Conservation (phyloP, 2,329 filamentous ascomycete genomes). For the Tolypocladium tundrense region DNA sequence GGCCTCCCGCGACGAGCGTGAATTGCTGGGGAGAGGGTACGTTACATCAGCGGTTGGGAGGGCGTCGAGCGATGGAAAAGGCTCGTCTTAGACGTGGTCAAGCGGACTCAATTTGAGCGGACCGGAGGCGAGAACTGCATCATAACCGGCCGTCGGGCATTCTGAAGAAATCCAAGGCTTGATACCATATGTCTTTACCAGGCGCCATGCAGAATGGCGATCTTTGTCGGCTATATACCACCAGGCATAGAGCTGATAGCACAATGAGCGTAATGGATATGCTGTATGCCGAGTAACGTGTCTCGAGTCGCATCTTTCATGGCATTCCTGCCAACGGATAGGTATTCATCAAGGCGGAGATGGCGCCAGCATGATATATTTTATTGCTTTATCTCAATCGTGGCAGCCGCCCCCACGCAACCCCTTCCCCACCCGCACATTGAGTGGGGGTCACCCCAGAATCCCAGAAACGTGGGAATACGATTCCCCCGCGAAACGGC, state of each 20-base stretch:
- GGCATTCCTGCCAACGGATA: not conserved
- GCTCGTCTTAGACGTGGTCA: not conserved
- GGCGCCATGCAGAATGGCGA: not conserved
- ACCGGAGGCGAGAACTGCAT: not conserved
- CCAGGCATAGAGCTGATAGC: not conserved
- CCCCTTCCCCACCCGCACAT: not conserved
- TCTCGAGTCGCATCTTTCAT: not conserved
- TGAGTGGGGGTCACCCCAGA: conserved; percentile 10
- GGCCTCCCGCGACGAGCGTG: not conserved
- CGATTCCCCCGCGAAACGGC: conserved; percentile 5
- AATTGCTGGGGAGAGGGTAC: not conserved
- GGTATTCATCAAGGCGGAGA: not conserved
- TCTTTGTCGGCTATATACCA: too few relatives aligned
- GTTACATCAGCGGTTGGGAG: not conserved
- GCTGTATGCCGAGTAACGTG: not conserved
- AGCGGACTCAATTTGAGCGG: not conserved
- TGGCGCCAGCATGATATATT: not conserved
- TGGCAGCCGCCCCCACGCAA: conserved; percentile 1
- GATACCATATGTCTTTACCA: too few relatives aligned
- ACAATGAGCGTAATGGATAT: not conserved
- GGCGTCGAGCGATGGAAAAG: not conserved
- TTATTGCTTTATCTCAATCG: too few relatives aligned
- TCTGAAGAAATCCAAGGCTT: not conserved
- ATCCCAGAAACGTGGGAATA: conserved; percentile 2
- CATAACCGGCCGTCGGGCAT: not conserved